Evolutionary conservation across 2,329 filamentous ascomycete species (phyloP).

Genomic region (Pleoardoris graminearum): DNA sequence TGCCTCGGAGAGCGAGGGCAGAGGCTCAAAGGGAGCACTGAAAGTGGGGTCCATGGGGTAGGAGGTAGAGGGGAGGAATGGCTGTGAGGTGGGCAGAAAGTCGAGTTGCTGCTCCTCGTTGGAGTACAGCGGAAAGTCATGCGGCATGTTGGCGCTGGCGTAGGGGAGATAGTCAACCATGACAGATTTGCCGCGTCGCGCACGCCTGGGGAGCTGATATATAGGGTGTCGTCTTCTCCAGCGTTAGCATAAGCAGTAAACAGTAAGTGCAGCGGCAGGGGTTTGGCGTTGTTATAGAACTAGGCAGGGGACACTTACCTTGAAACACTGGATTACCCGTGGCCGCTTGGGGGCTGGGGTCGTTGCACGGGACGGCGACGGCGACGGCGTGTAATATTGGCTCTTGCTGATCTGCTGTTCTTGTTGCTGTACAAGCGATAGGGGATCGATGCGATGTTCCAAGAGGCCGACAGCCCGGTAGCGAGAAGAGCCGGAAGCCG

Average conservation of each 20-base stretch:
- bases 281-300: slow-evolving; percentile 26
- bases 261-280: slow-evolving; percentile 14
- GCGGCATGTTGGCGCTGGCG: slow-evolving; percentile 34
- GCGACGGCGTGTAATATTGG: slow-evolving; percentile 20
- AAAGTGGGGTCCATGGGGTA: slow-evolving; percentile 43
- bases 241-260: slow-evolving; percentile 36
- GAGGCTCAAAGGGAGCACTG: slow-evolving; percentile 42
- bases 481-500: slow-evolving; percentile 14
- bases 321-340: slow-evolving; percentile 27
- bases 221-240: slow-evolving; percentile 22
- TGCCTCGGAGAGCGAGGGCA: slow-evolving; percentile 38
- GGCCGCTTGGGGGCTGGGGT: slow-evolving; percentile 27
- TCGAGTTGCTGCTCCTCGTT: slow-evolving; percentile 40
- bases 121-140: slow-evolving; percentile 46
- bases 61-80: slow-evolving; percentile 33
- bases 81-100: slow-evolving; percentile 34
- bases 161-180: slow-evolving; percentile 45
- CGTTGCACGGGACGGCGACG: slow-evolving; percentile 38
- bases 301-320: slow-evolving; percentile 42
- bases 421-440: slow-evolving; percentile 26
- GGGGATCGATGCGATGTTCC: slow-evolving; percentile 23
- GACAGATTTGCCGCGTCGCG: slow-evolving; percentile 16
- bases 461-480: slow-evolving; percentile 33
- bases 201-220: slow-evolving; percentile 15
- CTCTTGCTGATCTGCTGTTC: slow-evolving; percentile 31